Base-by-base conservation (phyloP, 2,329 filamentous ascomycete genomes). In the Didymella exigua region DNA sequence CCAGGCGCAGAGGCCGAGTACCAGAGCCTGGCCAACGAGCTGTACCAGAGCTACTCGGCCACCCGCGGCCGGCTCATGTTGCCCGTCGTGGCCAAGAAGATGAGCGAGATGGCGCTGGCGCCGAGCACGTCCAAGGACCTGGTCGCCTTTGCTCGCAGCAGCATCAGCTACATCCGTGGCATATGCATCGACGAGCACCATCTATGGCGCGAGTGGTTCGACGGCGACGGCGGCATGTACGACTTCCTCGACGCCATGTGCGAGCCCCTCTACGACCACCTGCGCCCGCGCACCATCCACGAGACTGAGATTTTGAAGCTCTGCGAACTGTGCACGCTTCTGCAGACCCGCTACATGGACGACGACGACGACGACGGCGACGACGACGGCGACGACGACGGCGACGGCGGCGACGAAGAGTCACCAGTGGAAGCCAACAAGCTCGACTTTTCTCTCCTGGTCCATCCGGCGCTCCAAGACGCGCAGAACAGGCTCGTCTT, bases 181-280 rank as follows among this genome's bases (percentile, higher is more conserved):
- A 82, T 89, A 14, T 89, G 86, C 60, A 75, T 86, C 49, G 86
- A 89, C 60, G 86, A 89, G 68, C 86, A 86, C 67, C 85, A 87
- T 48, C 74, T 89, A 7, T 89, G 86, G 85, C 79, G 79, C 4
- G 84, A 87, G 68, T 87, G 85, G 85, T 87, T 88, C 57, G 82
- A 86, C 56, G 84, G 82, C 3, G 83, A 87, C 54, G 82, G 79
- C 23, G 84, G 82, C 2, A 69, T 88, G 6, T 86, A 89, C 64
- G 84, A 88, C 55, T 89, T 87, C 59, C 76, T 89, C 1, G 86
- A 89, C 68, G 82, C 84, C 16, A 78, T 89, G 41, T 87, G 86
- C 67, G 86, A 89, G 68, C 86, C 86, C 2, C 76, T 89, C 24
- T 88, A 88, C 64, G 86, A 89, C 62, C 80, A 88, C 64, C 75